Base-by-base conservation (phyloP, 2,329 filamentous ascomycete genomes). In the Byssoonygena ceratinophila region DNA sequence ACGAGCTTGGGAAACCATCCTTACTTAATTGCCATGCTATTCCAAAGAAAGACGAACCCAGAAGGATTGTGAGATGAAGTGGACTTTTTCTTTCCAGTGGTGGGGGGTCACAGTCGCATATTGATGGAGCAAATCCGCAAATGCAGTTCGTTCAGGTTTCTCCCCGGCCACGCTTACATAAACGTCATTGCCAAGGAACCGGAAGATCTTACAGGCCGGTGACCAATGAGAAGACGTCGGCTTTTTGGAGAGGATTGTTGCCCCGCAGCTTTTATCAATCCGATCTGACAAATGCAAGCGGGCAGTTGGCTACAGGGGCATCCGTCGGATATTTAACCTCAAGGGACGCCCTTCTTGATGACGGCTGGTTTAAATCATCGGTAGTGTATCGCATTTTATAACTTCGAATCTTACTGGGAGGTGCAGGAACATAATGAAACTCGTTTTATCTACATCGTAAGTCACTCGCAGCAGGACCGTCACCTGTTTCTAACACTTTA, bases 371-470 rank as follows among this genome's bases (percentile, higher is more conserved):
- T 7, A 36, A 36, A 12, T 12, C n/a, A n/a, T 16, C n/a, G 43
- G 3, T 45, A 45, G 7, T 39, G 20, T 18, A 4, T 18, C 23
- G 12, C 20, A 7, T 18, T 34, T 34, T 34, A 34, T 34, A n/a
- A n/a, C n/a, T n/a, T n/a, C n/a, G n/a, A n/a, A n/a, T n/a, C n/a
- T n/a, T n/a, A n/a, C n/a, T n/a, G n/a, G n/a, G n/a, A n/a, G n/a
- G n/a, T n/a, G n/a, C n/a, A n/a, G n/a, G n/a, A n/a, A 39, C 49
- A 82, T 78, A 76, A 87, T 87, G 74, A 87, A 87, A 74, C 76
- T 94, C 66, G 79, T 94, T 59, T 80, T 94, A 51, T 94, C 87
- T 52, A 94, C 88, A 59, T 87, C 85, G 87, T 92, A 78, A 63
- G 84, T 16, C 29, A 48, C 34, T 48, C 16, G 16, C 23, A 29